Evolutionary conservation across 495 filamentous ascomycete genomes (phyloP).

Genomic region (Trichoderma gamsii): DNA sequence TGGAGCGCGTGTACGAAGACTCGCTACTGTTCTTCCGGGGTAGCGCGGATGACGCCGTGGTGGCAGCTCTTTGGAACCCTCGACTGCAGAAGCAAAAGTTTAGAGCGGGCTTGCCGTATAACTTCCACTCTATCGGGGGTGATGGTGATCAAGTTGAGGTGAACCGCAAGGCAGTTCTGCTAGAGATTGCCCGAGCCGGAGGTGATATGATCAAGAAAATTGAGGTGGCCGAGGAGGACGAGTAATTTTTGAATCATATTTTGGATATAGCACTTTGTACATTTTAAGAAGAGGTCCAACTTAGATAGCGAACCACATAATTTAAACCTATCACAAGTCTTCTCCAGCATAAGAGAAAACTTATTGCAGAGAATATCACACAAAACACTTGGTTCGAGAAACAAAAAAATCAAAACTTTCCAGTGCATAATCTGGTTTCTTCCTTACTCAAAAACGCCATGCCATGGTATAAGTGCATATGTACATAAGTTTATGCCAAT

Average conservation of each 20-base stretch:
- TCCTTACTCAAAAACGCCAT: slow-evolving; percentile 17
- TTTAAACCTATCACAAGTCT: neutral
- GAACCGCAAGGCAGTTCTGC: slow-evolving; percentile 67
- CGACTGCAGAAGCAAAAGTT: slow-evolving; percentile 48
- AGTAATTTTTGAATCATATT: neutral
- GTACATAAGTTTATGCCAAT: neutral
- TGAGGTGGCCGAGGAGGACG: slow-evolving; percentile 29
- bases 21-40: slow-evolving; percentile 71
- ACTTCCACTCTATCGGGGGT: slow-evolving; percentile 35
- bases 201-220: slow-evolving; percentile 55
- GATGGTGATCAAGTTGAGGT: slow-evolving; percentile 46
- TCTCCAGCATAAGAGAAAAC: neutral
- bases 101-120: slow-evolving; percentile 61
- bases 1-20: slow-evolving; percentile 55
- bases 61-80: slow-evolving; percentile 83
- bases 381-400: neutral
- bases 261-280: neutral
- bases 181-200: slow-evolving; percentile 71
- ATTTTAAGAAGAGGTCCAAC: too few species aligned
- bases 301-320: neutral
- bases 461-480: slow-evolving; percentile 17
- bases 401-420: neutral
- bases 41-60: slow-evolving; percentile 45
- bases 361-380: neutral
- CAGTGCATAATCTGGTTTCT: slow-evolving; percentile 1